Base-by-base conservation (phyloP, 352 stramenopile species). In the Globisporangium recalcitrans region DNA sequence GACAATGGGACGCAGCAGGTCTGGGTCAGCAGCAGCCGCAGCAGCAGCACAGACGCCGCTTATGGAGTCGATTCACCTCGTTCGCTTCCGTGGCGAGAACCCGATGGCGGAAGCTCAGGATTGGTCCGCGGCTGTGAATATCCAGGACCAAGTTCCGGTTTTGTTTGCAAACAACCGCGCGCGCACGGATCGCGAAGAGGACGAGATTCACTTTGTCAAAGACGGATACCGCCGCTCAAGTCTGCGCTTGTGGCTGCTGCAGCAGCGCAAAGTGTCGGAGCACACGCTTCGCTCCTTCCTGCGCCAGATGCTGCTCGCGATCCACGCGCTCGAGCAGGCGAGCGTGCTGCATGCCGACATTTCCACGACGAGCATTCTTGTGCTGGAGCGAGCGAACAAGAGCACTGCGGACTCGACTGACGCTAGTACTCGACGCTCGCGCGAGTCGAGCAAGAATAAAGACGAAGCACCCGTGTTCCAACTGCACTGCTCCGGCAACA, bases 221-320 rank as follows among this genome's bases (percentile, higher is more conserved):
- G 63, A 86, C 24, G 73, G 73, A 5, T 67, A 63, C 19, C 44
- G 69, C 22, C 65, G 72, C 14, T 29, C 73, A 24, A 82, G 69
- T 16, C 52, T 87, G 32, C 65, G 56, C 10, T 49, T 58, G n/a
- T 91, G 82, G 80, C 67, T 88, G 24, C 34, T 60, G 0, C 65
- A 62, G 8, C 42, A 65, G 5, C 38, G 38, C 16, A 58, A 62
- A 2, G 63, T 86, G 19, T 74, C 63, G 11, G 75, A 80, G 52
- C 54, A 40, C 24, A 71, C 67, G 19, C 63, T 91, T 44, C 75
- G 73, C 1, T 86, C 77, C 5, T 82, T 90, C 52, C 57, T 85
- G 31, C 68, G 73, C 10, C 81, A 94, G 66, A 68, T 90, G 62
- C 59, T 92, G 51, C 54, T 90, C 16, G 81, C 76, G 0, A 64